phyloP scores from a whole-genome alignment of 2,329 filamentous ascomycete genomes.

The Talaromyces verruculosus region DNA sequence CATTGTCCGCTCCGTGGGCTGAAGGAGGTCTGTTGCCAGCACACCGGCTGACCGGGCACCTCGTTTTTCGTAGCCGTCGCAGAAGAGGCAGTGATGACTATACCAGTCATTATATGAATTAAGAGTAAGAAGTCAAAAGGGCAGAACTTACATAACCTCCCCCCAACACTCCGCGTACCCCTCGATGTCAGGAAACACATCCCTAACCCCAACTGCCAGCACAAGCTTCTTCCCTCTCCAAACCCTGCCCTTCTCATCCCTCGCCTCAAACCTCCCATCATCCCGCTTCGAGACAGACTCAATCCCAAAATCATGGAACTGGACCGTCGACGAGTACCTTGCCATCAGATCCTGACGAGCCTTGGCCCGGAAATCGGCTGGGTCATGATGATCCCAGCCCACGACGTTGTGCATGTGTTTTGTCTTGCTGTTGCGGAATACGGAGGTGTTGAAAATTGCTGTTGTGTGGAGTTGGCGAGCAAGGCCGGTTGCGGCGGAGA shows the following conservation, averaged over 20 bases:
- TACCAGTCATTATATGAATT: background rate
- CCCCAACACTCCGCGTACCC: conserved; percentile 58
- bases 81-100: conserved; percentile 61
- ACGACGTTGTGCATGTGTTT: conserved; percentile 49
- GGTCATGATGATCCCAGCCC: conserved; percentile 39
- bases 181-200: conserved; percentile 53
- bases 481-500: conserved; percentile 42
- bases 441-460: conserved; percentile 45
- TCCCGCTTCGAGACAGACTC: background rate
- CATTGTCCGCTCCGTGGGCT: background rate
- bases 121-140: no score
- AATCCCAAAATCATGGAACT: conserved; percentile 21
- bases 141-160: conserved; percentile 29
- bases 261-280: conserved; percentile 36
- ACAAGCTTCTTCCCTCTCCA: conserved; percentile 56
- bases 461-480: conserved; percentile 42
- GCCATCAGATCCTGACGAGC: conserved; percentile 13
- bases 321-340: conserved; percentile 14
- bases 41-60: conserved; percentile 49
- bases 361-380: conserved; percentile 28
- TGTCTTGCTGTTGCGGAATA: conserved; percentile 46
- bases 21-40: conserved; percentile 40
- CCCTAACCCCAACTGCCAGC: conserved; percentile 55
- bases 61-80: conserved; percentile 60
- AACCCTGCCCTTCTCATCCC: conserved; percentile 43